phyloP scores from a whole-genome alignment of 345 rosid genomes.

The Ailanthus altissimus region DNA sequence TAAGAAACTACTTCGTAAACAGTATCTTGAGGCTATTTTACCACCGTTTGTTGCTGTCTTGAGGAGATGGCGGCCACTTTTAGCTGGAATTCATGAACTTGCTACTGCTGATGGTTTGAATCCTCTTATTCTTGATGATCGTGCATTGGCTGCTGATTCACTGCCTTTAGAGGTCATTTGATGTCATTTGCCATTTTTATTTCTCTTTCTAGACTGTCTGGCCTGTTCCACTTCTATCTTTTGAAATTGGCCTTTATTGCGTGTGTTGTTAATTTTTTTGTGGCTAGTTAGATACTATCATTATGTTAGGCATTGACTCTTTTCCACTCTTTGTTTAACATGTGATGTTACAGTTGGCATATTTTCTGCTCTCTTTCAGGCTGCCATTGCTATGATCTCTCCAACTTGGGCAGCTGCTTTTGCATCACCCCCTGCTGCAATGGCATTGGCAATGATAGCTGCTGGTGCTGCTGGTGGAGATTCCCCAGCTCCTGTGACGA shows the following conservation, averaged over 20 bases:
- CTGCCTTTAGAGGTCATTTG: constrained; percentile 81
- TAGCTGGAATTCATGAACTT: constrained; percentile 98
- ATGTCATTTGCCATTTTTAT: constrained; percentile 22
- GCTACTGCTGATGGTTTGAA: constrained; percentile 94
- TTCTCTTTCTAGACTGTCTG: constrained; percentile 15
- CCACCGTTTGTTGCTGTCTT: constrained; percentile 98
- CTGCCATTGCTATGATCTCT: constrained; percentile 92
- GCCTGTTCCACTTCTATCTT: constrained; percentile 22
- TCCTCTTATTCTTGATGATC: constrained; percentile 95
- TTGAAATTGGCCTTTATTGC: neutral
- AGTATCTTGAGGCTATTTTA: constrained; percentile 86
- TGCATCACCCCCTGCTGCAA: constrained; percentile 99
- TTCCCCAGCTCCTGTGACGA: constrained; percentile 59
- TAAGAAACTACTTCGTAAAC: constrained; percentile 82
- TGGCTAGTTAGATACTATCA: constrained; percentile 1
- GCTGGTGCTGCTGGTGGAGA: constrained; percentile 99
- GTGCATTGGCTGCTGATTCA: constrained; percentile 91
- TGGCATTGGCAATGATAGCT: constrained; percentile 99
- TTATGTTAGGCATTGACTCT: neutral
- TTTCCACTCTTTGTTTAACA: neutral
- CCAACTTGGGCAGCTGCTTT: constrained; percentile 99
- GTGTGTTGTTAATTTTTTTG: neutral
- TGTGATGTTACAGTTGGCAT: neutral
- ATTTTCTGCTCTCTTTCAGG: constrained; percentile 44
- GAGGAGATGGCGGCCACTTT: constrained; percentile 97